Conservation (phyloP, 2,329 filamentous ascomycete genomes). For the Ascomycota sp. region DNA sequence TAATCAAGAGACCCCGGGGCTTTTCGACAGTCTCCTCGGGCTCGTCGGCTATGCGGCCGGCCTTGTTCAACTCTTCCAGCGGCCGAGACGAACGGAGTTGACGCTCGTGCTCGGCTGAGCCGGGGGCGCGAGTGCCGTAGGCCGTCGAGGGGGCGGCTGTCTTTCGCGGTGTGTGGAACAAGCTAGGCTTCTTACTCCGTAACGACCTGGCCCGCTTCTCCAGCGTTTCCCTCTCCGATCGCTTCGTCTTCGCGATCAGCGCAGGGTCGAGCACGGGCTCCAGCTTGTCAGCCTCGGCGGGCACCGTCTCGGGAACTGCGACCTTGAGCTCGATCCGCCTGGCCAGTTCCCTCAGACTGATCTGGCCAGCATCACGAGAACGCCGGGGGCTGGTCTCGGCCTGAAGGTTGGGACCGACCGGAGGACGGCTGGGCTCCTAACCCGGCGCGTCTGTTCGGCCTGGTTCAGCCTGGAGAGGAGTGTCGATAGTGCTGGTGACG, state of each 20-base stretch:
- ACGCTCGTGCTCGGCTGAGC: conserved; percentile 1
- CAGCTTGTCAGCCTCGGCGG: too few species aligned
- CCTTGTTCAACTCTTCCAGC: conserved; percentile 2
- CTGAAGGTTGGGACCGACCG: too few species aligned
- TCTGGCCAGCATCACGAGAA: too few species aligned
- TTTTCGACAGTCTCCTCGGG: neutral
- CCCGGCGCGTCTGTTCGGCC: too few species aligned
- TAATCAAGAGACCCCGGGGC: too few species aligned
- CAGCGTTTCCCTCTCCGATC: neutral
- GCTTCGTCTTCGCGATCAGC: neutral
- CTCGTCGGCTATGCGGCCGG: neutral
- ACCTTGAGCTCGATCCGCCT: too few species aligned
- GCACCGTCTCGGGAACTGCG: too few species aligned
- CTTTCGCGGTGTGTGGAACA: conserved; percentile 1
- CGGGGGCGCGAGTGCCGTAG: conserved; percentile 1
- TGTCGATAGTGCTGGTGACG: too few species aligned
- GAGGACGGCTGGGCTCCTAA: too few species aligned
- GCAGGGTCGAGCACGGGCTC: neutral
- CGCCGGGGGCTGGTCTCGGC: too few species aligned
- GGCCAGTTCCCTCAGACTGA: too few species aligned
- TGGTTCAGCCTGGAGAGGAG: too few species aligned
- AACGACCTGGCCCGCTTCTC: conserved; percentile 1
- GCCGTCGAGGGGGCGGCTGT: neutral
- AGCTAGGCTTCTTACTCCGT: neutral
- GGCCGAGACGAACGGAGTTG: neutral